Evolutionary conservation across 179 eudicot genomes (phyloP), one percentile per base, ranked within the genome.

Genomic region (Beta lomatogona): DNA sequence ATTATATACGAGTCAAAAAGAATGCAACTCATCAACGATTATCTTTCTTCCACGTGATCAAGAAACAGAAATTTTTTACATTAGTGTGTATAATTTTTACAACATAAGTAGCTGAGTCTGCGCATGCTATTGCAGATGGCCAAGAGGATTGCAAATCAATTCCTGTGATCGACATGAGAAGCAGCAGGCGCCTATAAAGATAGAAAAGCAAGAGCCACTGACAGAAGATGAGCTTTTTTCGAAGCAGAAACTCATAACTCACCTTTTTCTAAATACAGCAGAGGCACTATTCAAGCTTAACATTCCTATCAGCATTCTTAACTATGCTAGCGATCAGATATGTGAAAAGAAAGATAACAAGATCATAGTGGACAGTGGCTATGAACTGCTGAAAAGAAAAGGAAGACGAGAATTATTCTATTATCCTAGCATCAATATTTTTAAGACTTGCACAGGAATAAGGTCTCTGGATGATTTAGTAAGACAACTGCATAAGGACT

Each of bases 211-310:
- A 73, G 71, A 79, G 60, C 88, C 86, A 58, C 85, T 86, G 14
- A 93, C 91, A 69, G 94, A 93, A 79, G 81, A 85, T 2, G 97
- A 97, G 83, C 80, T 88, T 71, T 80, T 86, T 80, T 89, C 93
- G 82, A 97, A 97, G 86, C 89, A 88, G 86, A 88, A 77, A 82
- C 86, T 92, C 76, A 90, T 93, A 73, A 89, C 82, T 58, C 93
- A 88, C 76, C 72, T 86, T 12, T 90, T 97, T 73, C 89, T 97
- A 19, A 91, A 87, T 88, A 90, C 95, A 73, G 97, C 97, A 73
- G 93, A 91, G 69, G 94, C 93, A n/a, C 89, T 97, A 76, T 94
- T 94, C 89, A 93, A 89, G 84, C 93, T 94, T 54, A 86, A 91
- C 79, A 89, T 94, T 81, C 97, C 98, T 0, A 64, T 85, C 31